Percentiles rank a stretch among this genome's conserved stretches.
Conservation (phyloP, 1,284 basidiomycete species). For the Albatrellus sp. region DNA sequence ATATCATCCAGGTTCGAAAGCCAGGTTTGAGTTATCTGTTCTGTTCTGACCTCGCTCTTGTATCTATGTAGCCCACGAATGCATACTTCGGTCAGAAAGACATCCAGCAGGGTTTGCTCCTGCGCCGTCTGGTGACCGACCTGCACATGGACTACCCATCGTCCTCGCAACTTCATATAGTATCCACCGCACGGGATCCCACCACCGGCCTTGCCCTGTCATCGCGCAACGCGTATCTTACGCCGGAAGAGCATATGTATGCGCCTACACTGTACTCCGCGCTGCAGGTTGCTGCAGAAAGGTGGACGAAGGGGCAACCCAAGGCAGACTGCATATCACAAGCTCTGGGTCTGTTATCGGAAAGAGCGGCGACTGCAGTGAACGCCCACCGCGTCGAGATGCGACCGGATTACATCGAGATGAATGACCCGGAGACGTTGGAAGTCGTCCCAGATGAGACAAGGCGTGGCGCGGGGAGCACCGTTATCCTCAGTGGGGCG, state of each 20-base stretch:
- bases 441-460: slow-evolving; percentile 33
- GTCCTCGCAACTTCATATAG: slow-evolving; percentile 60
- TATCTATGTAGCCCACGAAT: slow-evolving; percentile 57
- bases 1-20: slow-evolving; percentile 65
- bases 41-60: not conserved
- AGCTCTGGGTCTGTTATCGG: slow-evolving; percentile 30
- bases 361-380: slow-evolving; percentile 14
- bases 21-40: not conserved
- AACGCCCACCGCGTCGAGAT: not conserved
- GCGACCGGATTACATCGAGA: slow-evolving; percentile 77
- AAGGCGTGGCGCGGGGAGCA: slow-evolving; percentile 20
- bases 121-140: slow-evolving; percentile 78
- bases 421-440: slow-evolving; percentile 78
- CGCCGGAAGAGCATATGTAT: slow-evolving; percentile 44
- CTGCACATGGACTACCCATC: slow-evolving; percentile 71
- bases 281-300: slow-evolving; percentile 39
- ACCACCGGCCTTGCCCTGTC: slow-evolving; percentile 70
- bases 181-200: slow-evolving; percentile 71
- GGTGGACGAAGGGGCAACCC: slow-evolving; percentile 38
- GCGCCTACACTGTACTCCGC: slow-evolving; percentile 71
- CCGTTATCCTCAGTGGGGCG: slow-evolving; percentile 81
- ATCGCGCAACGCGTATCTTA: slow-evolving; percentile 84
- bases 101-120: slow-evolving; percentile 87
- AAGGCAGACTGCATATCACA: slow-evolving; percentile 42
- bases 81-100: slow-evolving; percentile 99